phyloP scores from a whole-genome alignment of 257 asterid genomes.

The Solanum paucissectum region DNA sequence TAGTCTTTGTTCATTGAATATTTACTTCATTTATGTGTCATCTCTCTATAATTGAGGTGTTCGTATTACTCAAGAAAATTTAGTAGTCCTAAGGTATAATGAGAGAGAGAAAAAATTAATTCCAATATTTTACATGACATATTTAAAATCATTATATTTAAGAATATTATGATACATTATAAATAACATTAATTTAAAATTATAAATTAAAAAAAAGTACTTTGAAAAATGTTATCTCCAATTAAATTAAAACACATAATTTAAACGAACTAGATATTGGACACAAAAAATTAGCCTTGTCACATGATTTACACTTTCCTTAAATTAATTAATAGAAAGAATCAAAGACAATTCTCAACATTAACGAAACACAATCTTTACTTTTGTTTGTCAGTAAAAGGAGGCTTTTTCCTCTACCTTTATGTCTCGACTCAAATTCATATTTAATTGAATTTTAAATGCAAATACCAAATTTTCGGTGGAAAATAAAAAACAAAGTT shows the following conservation, averaged over 20 bases:
- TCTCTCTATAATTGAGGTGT: too few species aligned
- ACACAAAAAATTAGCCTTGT: background rate
- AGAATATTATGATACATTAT: background rate
- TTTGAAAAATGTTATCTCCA: too few species aligned
- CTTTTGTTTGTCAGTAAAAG: background rate
- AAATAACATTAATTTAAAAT: too few species aligned
- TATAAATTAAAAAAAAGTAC: too few species aligned
- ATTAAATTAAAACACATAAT: too few species aligned
- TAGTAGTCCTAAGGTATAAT: too few species aligned
- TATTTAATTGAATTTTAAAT: background rate
- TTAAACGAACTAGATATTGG: too few species aligned
- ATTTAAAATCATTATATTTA: too few species aligned
- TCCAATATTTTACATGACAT: too few species aligned
- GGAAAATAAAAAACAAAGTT: background rate
- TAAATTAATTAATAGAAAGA: background rate
- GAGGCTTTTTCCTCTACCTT: background rate
- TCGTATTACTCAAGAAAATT: too few species aligned
- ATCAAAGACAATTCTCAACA: background rate
- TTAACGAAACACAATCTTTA: background rate
- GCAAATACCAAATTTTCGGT: background rate
- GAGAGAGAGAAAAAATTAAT: background rate
- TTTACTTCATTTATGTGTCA: too few species aligned
- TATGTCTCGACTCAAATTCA: background rate
- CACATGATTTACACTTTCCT: background rate
- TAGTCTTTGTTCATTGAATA: too few species aligned